These are phyloP conservation scores for Pterulicium gracile DNA, from an alignment of 1,284 basidiomycete species.

Conservation along the genomic window DNA sequence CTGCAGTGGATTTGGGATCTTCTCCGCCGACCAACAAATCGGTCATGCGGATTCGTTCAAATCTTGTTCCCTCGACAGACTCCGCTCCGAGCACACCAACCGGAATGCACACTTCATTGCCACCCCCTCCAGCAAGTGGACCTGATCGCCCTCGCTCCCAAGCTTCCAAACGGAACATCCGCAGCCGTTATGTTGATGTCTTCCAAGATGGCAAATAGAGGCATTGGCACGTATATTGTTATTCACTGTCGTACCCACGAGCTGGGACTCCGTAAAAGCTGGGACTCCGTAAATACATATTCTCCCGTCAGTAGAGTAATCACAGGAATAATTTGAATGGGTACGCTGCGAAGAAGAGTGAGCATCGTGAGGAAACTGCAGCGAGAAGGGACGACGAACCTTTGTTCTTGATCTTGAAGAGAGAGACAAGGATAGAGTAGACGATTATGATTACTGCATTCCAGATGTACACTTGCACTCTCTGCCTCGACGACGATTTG, in stretches of 20 bases:
- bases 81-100: constrained; percentile 32
- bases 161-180: constrained; percentile 60
- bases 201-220: constrained; percentile 45
- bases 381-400: constrained; percentile 30
- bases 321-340: constrained; percentile 69
- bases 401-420: constrained; percentile 91
- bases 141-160: constrained; percentile 50
- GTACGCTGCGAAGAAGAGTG: constrained; percentile 38
- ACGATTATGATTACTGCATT: constrained; percentile 73
- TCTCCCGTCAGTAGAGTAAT: no score
- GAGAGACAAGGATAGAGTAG: constrained; percentile 79
- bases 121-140: constrained; percentile 29
- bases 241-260: constrained; percentile 1
- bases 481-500: constrained; percentile 65
- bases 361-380: constrained; percentile 3
- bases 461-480: constrained; percentile 87
- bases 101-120: constrained; percentile 19
- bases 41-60: constrained; percentile 51
- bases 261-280: no score
- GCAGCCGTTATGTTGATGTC: constrained; percentile 82
- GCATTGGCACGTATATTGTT: no score
- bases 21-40: constrained; percentile 35
- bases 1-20: constrained; percentile 43
- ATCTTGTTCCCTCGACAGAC: constrained; percentile 44
- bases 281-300: no score